Evolutionary conservation across 2,329 filamentous ascomycete species (phyloP), one percentile per base, ranked within the genome.

Genomic region (Exophiala lecanii-corni): DNA sequence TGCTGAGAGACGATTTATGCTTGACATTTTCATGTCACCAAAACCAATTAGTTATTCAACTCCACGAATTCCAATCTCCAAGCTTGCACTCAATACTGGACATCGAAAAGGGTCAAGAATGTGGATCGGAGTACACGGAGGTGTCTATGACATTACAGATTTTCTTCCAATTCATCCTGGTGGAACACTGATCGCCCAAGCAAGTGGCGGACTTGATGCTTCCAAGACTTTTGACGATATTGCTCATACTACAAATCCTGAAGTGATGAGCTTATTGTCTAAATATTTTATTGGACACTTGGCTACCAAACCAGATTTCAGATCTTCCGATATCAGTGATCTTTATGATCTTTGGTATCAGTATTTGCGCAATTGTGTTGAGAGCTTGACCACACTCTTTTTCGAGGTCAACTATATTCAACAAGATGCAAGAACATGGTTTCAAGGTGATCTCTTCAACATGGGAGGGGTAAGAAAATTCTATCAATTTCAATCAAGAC

Each of bases 21-120:
- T 76, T 0, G 73, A 77, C 45, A 72, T 77, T 30, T 77, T 77
- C 56, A 76, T 76, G 73, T 71, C 72, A 1, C 74, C 74, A 1
- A 73, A 70, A 43, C 68, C 73, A 0, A 64, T 76, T 2, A 69
- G 73, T 0, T 74, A 68, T 56, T 71, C 75, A 33, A 61, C 69
- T 1, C 70, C 72, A 0, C 72, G 69, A 0, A 75, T 77, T 13
- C 65, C 73, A 0, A 58, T 73, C 2, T 74, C 73, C 0, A 63
- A 71, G 45, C 62, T 78, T 4, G 71, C 74, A 5, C 55, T 64
- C 2, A 66, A 77, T 38, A 77, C 74, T 0, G 74, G 74, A 0
- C 73, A 77, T 43, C 61, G 68, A 10, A 44, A 43, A 31, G 41
- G 37, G 10, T 41, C 41, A n/a, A 33, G 38, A 13, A 44, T 44